These are phyloP conservation scores for Arthonia radiata DNA, from an alignment of 495 filamentous ascomycete genomes.

Conservation along the genomic window DNA sequence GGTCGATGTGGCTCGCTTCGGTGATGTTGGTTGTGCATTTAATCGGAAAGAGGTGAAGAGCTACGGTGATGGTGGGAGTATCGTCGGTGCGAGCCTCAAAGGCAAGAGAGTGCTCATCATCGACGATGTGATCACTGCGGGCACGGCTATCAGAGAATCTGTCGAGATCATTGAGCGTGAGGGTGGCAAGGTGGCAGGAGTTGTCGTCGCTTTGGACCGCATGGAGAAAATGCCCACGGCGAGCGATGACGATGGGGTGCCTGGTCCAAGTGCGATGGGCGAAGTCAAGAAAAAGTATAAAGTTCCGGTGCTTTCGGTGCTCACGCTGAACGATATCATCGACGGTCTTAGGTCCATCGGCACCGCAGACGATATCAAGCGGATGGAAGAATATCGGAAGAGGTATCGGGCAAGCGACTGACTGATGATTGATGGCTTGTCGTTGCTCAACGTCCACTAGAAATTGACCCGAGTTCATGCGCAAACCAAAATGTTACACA, in stretches of 20 bases:
- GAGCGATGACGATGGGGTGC: constrained; percentile 11
- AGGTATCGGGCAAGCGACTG: constrained; percentile 43
- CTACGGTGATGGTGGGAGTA: constrained; percentile 79
- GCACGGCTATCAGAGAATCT: constrained; percentile 78
- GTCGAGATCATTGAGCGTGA: constrained; percentile 58
- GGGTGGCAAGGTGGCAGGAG: constrained; percentile 59
- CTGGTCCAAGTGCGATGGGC: constrained; percentile 28
- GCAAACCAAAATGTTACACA: no score
- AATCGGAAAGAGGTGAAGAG: constrained; percentile 89
- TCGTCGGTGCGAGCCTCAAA: constrained; percentile 64
- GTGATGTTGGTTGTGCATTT: constrained; percentile 52
- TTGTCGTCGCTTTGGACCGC: constrained; percentile 71
- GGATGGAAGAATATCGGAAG: constrained; percentile 51
- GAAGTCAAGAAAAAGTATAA: constrained; percentile 43
- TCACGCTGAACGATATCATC: constrained; percentile 55
- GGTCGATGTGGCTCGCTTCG: constrained; percentile 29
- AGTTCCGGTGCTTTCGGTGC: constrained; percentile 16
- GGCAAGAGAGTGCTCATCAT: constrained; percentile 71
- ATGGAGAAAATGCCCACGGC: constrained; percentile 48
- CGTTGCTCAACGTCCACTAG: no score
- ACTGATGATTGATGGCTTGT: no score
- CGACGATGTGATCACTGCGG: constrained; percentile 89
- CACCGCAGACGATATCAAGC: constrained; percentile 35
- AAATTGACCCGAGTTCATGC: no score
- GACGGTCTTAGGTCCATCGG: constrained; percentile 30